Base-by-base conservation (phyloP, 495 filamentous ascomycete species). In the Beverwykella pulmonaria region DNA sequence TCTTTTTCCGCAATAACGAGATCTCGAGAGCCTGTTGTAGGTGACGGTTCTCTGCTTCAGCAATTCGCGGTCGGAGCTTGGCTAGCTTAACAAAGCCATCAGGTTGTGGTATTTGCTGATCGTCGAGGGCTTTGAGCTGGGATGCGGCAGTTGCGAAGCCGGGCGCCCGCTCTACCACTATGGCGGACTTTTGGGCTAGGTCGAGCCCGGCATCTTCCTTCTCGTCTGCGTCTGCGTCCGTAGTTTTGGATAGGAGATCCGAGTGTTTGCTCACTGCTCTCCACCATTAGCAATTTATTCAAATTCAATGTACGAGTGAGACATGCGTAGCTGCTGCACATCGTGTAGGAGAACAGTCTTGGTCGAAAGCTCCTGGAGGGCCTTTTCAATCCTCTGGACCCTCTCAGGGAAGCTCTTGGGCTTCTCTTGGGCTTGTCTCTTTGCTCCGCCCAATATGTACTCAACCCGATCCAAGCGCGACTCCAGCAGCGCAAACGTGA, bases 121-220 rank as follows among this genome's bases (percentile, higher is more conserved):
- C 92, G 30, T 84, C 82, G 19, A 93, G 85, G 1, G 90, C 89
- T n/a, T 88, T 89, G 8, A 96, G 84, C 9, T 87, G 87, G 0
- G 92, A 96, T 6, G 88, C 87, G 0, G 88, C 91, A 22, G 88
- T 83, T 19, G 89, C 88, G 77, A 89, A 96, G 1, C 85, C 82
- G 15, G 89, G 82, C 0, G 90, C 89, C 48, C 88, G 87, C 27
- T 91, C 84, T 23, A 94, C 83, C 32, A 97, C 81, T 9, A 92
- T 90, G 17, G 90, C 86, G 58, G 86, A 75, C 10, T 86, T 76
- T 46, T 85, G 53, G 75, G 19, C 73, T 59, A 32, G 76, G 60
- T 69, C 55, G 4, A 63, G 63, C 0, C 46, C 63, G 17, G 59
- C 46, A 20, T 41, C 53, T 1, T 59, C 53, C 30, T 44, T 52